Evolutionary conservation across 768 basidiomycete genomes (phyloP).

Genomic region (Trametes sanguinea): DNA sequence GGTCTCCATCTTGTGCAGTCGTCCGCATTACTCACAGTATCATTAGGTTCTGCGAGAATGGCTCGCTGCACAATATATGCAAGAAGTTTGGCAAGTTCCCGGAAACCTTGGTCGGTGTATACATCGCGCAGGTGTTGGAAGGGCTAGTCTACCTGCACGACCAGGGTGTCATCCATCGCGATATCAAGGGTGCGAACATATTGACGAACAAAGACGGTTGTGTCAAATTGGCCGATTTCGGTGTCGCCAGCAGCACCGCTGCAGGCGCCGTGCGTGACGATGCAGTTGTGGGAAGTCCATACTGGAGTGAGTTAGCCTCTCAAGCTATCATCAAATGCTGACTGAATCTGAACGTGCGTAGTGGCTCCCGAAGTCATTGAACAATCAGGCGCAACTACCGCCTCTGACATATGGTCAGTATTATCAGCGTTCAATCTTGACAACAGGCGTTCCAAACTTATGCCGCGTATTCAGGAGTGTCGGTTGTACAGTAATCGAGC

Average conservation of each 20-base stretch:
- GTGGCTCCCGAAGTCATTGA: conserved; percentile 99
- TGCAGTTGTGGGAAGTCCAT: conserved; percentile 95
- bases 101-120: conserved; percentile 93
- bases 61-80: conserved; percentile 91
- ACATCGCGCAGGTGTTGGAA: conserved; percentile 94
- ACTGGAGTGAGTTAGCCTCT: conserved; percentile 77
- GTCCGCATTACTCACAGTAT: neutral
- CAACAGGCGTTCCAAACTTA: neutral
- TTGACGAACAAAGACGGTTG: conserved; percentile 98
- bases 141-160: conserved; percentile 97
- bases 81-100: conserved; percentile 99
- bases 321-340: neutral
- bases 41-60: conserved; percentile 93
- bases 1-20: neutral
- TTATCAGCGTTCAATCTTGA: neutral
- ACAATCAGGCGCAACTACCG: conserved; percentile 94
- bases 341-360: conserved; percentile 31
- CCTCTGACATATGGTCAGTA: conserved; percentile 90
- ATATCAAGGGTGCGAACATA: conserved; percentile 99
- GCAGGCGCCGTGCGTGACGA: conserved; percentile 78
- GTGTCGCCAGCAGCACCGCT: conserved; percentile 83
- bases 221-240: conserved; percentile 99
- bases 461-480: conserved; percentile 56
- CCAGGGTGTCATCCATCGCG: conserved; percentile 98
- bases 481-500: conserved; percentile 96